A percentile compares a stretch with the other conserved stretches of the same genome.
These are phyloP conservation scores for Sphaerosporella brunnea DNA, from an alignment of 495 filamentous ascomycete species.

Conservation along the genomic window DNA sequence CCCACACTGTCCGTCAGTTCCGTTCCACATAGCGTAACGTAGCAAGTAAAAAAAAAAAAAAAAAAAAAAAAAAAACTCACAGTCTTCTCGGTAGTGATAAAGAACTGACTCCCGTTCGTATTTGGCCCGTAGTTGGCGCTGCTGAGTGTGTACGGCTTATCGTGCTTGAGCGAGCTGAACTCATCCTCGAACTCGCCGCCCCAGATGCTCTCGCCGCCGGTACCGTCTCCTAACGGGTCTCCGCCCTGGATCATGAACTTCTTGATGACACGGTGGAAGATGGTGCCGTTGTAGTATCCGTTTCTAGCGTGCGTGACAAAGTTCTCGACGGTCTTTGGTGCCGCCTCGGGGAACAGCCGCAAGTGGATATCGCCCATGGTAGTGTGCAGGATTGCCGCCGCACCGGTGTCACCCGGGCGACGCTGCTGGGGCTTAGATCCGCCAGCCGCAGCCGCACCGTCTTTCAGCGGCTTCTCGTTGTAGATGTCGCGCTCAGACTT, in stretches of 20 bases:
- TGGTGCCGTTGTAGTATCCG: slow-evolving; percentile 91
- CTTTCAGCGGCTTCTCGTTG: slow-evolving; percentile 66
- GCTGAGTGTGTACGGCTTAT: slow-evolving; percentile 86
- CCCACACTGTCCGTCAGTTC: slow-evolving; percentile 4
- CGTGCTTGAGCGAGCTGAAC: slow-evolving; percentile 76
- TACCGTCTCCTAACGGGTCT: slow-evolving; percentile 87
- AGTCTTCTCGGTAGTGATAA: slow-evolving; percentile 94
- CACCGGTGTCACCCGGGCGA: slow-evolving; percentile 53
- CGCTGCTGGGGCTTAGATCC: slow-evolving; percentile 27
- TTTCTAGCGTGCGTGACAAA: slow-evolving; percentile 78
- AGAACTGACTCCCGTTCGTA: slow-evolving; percentile 73
- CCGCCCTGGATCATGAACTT: slow-evolving; percentile 98
- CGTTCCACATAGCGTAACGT: slow-evolving; percentile 17
- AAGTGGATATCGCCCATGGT: slow-evolving; percentile 89
- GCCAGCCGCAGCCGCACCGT: slow-evolving; percentile 16
- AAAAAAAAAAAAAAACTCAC: slow-evolving; percentile 27
- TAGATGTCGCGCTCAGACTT: slow-evolving; percentile 80
- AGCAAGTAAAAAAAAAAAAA: too few relatives aligned
- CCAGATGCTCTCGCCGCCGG: slow-evolving; percentile 94
- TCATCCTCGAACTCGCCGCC: slow-evolving; percentile 90
- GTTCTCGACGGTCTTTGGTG: slow-evolving; percentile 95
- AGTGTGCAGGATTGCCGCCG: slow-evolving; percentile 73
- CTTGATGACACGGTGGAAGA: slow-evolving; percentile 91
- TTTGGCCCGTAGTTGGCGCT: slow-evolving; percentile 95
- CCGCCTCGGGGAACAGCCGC: slow-evolving; percentile 78